phyloP scores from a whole-genome alignment of 176 grass and related monocot genomes.

The Thalia dealbata region DNA sequence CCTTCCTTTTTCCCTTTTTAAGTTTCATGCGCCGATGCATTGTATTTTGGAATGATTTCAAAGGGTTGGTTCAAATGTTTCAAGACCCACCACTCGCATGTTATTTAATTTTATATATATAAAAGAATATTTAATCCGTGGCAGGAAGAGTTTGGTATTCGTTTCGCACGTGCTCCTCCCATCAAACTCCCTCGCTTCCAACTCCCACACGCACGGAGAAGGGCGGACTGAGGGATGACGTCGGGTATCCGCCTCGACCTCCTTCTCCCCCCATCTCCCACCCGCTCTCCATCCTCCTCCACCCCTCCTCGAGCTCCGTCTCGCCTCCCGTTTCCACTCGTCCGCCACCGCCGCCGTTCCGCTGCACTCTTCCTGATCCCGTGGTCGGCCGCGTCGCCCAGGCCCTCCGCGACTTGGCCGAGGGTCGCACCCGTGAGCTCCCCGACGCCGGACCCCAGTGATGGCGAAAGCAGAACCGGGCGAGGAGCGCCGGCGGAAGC shows the following conservation, averaged over 20 bases:
- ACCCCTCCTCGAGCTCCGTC: background rate
- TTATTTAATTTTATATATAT: no score
- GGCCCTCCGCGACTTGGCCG: constrained; percentile 6
- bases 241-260: background rate
- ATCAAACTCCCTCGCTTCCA: background rate
- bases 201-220: background rate
- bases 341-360: background rate
- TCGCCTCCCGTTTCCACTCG: background rate
- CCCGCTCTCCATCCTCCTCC: background rate
- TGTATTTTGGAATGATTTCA: no score
- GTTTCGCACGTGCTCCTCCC: no score
- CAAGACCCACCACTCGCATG: no score
- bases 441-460: constrained; percentile 19
- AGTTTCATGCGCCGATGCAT: no score
- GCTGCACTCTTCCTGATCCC: background rate
- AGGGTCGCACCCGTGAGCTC: constrained; percentile 25
- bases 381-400: background rate
- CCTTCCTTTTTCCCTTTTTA: no score
- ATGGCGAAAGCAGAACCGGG: constrained; percentile 1
- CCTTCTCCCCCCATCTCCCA: constrained; percentile 9
- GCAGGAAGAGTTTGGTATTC: no score
- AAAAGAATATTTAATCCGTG: no score
- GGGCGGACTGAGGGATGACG: constrained; percentile 11
- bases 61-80: no score
- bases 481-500: background rate